Evolutionary conservation across 257 asterid genomes (phyloP).

Genomic region (Osmanthus fragrans): DNA sequence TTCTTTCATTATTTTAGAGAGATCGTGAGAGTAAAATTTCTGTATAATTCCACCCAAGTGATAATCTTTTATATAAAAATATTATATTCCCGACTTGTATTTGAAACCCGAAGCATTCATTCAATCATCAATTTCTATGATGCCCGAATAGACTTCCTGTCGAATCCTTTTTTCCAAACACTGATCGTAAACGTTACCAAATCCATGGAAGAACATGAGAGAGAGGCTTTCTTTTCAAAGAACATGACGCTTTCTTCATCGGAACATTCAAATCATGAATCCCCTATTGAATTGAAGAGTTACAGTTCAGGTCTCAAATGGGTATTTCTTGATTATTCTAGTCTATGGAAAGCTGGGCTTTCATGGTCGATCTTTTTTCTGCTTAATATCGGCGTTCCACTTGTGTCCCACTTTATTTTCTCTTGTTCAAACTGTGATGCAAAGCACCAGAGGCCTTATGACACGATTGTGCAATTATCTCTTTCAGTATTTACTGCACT

Average conservation of each 20-base stretch:
- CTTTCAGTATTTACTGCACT: conserved; percentile 63
- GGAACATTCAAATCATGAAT: conserved; percentile 31
- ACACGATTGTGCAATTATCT: conserved; percentile 63
- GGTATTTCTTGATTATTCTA: conserved; percentile 77
- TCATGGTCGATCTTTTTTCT: conserved; percentile 85
- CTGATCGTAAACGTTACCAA: neutral
- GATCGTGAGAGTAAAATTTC: neutral
- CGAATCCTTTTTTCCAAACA: neutral
- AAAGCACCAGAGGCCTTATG: conserved; percentile 61
- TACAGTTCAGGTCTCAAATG: conserved; percentile 63
- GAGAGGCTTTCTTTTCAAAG: conserved; percentile 25
- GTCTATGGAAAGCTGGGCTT: conserved; percentile 62
- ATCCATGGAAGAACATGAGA: conserved; percentile 46
- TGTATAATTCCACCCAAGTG: neutral
- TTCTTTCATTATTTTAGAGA: neutral
- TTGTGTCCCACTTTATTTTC: conserved; percentile 64
- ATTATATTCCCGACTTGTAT: neutral
- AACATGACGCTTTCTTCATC: conserved; percentile 20
- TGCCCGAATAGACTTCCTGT: neutral
- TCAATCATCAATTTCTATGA: neutral
- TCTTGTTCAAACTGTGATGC: conserved; percentile 67
- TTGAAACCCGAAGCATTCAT: neutral
- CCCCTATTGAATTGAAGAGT: conserved; percentile 42
- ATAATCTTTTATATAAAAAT: neutral
- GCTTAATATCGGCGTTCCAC: conserved; percentile 67